Evolutionary conservation across 345 rosid species (phyloP), one percentile per base, ranked within the genome.

Genomic region (Aurinia saxatilis): DNA sequence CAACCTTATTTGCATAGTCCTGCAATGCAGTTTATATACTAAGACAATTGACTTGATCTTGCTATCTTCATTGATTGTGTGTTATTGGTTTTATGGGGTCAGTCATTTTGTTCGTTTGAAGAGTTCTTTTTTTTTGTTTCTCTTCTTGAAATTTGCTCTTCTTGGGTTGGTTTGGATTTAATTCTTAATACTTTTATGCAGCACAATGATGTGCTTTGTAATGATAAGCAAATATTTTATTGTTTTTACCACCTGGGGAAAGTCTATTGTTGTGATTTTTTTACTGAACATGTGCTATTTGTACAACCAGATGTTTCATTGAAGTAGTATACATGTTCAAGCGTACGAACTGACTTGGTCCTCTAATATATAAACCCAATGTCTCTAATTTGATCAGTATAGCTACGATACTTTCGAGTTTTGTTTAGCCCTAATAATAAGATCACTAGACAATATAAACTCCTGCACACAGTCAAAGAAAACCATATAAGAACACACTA

Each of bases 101-200:
- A 36, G 49, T 52, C 61, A 5, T n/a, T 25, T 52, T 45, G 34
- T 42, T 60, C 47, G 67, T 61, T 68, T 60, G 67, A 68, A 68
- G 49, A 60, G 67, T 52, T 38, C 34, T 19, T 50, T 51, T 19
- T 16, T 49, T 15, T 57, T 8, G 10, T 10, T 52, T 53, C 33
- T 44, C 55, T 50, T 52, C 60, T 58, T 67, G 52, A 12, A 1
- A 31, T 10, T 12, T 16, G 33, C 36, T 21, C 44, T 50, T 34
- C 6, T 49, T 67, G 45, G 18, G 46, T 67, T 59, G 58, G 23
- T 57, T 66, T 57, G 27, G 60, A 25, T 50, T 50, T 67, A 52
- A 67, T 41, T 59, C 15, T 58, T 41, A 5, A 8, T 33, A 40
- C 50, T 34, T 68, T 34, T 44, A 21, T 34, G 35, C 53, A 16